Percentiles rank a stretch among this genome's conserved stretches.
Evolutionary conservation across 176 grass and related monocot species (phyloP).

Genomic region (barley (Hordeum vulgare)): MorexV3_pseudomolecules_assembly NC_058522.1:390735253-390735752

Average conservation of each 20-base stretch:
- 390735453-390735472: conserved; percentile 22
- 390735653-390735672: conserved; percentile 52
- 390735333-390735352: not conserved
- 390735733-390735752: not conserved
- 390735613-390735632: conserved; percentile 27
- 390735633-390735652: conserved; percentile 4
- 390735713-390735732: not conserved
- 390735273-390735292: not conserved
- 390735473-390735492: conserved; percentile 18
- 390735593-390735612: conserved; percentile 32
- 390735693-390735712: not conserved
- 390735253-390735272: not conserved
- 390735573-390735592: conserved; percentile 19
- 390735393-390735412: conserved; percentile 26
- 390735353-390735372: not conserved
- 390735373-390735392: not conserved
- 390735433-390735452: conserved; percentile 15
- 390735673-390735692: not conserved
- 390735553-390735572: not conserved
- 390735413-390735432: conserved; percentile 3
- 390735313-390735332: not conserved
- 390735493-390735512: conserved; percentile 28
- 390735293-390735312: not conserved
- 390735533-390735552: conserved; percentile 28
- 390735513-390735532: conserved; percentile 30